These are phyloP conservation scores for Pleurotus tuoliensis DNA, from an alignment of 768 basidiomycete genomes.

Conservation along the genomic window DNA sequence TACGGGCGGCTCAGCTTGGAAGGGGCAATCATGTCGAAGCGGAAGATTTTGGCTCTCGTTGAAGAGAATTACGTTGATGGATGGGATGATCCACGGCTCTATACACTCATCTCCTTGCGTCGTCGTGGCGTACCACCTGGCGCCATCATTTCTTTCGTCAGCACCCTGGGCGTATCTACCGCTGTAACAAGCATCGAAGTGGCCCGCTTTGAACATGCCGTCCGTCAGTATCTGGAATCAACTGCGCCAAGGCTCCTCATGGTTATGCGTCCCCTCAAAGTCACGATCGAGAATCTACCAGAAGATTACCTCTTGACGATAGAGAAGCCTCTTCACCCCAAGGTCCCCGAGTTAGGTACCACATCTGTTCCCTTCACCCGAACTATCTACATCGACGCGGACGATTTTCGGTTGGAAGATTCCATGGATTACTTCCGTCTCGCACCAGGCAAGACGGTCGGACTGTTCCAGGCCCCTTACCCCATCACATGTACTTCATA, in stretches of 20 bases:
- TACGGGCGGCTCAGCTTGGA: slow-evolving; percentile 91
- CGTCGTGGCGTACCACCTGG: slow-evolving; percentile 96
- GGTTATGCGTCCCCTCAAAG: slow-evolving; percentile 86
- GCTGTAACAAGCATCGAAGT: slow-evolving; percentile 80
- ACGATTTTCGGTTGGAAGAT: slow-evolving; percentile 90
- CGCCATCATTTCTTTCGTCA: slow-evolving; percentile 90
- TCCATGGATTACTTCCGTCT: slow-evolving; percentile 96
- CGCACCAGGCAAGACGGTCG: slow-evolving; percentile 96
- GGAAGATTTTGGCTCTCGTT: slow-evolving; percentile 89
- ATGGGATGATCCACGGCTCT: slow-evolving; percentile 97
- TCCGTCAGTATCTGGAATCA: slow-evolving; percentile 87
- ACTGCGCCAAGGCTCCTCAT: slow-evolving; percentile 85
- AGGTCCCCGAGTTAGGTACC: slow-evolving; percentile 82
- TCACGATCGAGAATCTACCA: slow-evolving; percentile 86
- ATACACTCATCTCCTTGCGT: slow-evolving; percentile 93
- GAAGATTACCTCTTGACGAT: slow-evolving; percentile 81
- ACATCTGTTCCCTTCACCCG: slow-evolving; percentile 83
- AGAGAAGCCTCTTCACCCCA: slow-evolving; percentile 92
- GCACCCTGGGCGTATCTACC: slow-evolving; percentile 90
- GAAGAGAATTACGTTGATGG: slow-evolving; percentile 79
- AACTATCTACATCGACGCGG: slow-evolving; percentile 86
- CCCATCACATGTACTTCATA: slow-evolving; percentile 93
- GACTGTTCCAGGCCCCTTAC: slow-evolving; percentile 88
- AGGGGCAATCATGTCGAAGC: slow-evolving; percentile 95
- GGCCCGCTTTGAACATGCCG: slow-evolving; percentile 83